Base-by-base conservation (phyloP, 2,329 filamentous ascomycete genomes). In the Aureobasidium sp. region DNA sequence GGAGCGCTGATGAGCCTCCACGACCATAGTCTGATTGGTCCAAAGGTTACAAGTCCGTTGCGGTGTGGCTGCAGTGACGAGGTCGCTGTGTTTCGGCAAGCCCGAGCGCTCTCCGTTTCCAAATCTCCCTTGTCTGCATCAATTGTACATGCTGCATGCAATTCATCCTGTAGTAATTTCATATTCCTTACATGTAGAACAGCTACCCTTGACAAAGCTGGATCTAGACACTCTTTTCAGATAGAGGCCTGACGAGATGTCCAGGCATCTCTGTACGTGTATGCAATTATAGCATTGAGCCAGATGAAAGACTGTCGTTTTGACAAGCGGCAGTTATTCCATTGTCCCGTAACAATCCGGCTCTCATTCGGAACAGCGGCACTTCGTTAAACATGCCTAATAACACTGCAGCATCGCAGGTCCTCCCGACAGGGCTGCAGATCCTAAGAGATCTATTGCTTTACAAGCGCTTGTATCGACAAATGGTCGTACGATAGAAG, bases 371-470 rank as follows among this genome's bases (percentile, higher is more conserved):
- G 50, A 39, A 52, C 50, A 39, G 9, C 50, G 34, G 50, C 50
- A 44, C 41, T 52, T 52, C 48, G 50, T 39, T 52, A 37, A 27
- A 12, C 5, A 39, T 34, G 24, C n/a, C 50, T 34, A 52, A 52
- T 52, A 37, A 20, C 50, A 24, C 34, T 26, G 15, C 13, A 26
- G 36, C 51, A n/a, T 55, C 48, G 48, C 32, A 26, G 10, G 32
- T 37, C 36, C 27, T 47, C 32, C 43, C 34, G 55, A 39, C 43
- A 59, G 55, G 55, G 55, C 55, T 59, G 55, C 55, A 59, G 55
- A 59, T 59, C 43, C 15, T 13, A 5, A 20, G 20, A 51, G 57
- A 60, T 60, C 26, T 51, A 34, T 41, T 29, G 43, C 34, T 59
- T 50, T 44, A 29, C 13, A 27, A 48, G 55, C 43, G 41, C 43